Base-by-base conservation (phyloP, 345 rosid species). In the Acer saccharum region DNA sequence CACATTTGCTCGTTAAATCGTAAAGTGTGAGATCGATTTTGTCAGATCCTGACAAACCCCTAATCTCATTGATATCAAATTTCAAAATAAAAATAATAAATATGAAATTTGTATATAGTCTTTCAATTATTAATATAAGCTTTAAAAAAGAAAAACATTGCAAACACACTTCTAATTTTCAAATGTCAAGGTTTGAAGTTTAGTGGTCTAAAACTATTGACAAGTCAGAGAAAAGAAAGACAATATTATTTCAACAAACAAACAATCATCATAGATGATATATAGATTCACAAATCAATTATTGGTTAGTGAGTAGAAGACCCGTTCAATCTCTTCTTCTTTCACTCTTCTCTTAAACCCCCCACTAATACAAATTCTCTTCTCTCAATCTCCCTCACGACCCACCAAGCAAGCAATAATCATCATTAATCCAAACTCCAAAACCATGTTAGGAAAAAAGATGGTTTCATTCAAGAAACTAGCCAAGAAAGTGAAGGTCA, bases 381-480 rank as follows among this genome's bases (percentile, higher is more conserved):
- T 71, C 35, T 29, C 35, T 32, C 35, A 32, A 32, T 32, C 5
- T 32, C 35, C 2, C 35, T 32, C 39, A 35, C 39, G 39, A 35
- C 39, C 68, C 23, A 67, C 74, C 75, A 65, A 66, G 76, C 39
- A 54, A 48, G 48, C 71, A 50, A 48, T 2, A 46, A 2, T 64
- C 61, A 57, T 7, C 63, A 2, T n/a, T 25, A 16, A 5, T 57
- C 0, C n/a, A n/a, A 39, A n/a, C 1, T 6, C 21, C 60, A 77
- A 50, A 86, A 69, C 10, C 46, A 90, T 95, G 93, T 41, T 93
- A 46, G 88, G 94, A 3, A 89, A 88, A 79, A 90, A 89, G 85
- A 90, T 92, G 76, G 87, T 70, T 41, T 89, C 94, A 1, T 89
- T 95, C 83, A 92, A 90, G 91, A 93, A 91, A 23, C 83, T 95